Base-by-base conservation (phyloP, 2,329 filamentous ascomycete species). In the Penicillium occitanis region DNA sequence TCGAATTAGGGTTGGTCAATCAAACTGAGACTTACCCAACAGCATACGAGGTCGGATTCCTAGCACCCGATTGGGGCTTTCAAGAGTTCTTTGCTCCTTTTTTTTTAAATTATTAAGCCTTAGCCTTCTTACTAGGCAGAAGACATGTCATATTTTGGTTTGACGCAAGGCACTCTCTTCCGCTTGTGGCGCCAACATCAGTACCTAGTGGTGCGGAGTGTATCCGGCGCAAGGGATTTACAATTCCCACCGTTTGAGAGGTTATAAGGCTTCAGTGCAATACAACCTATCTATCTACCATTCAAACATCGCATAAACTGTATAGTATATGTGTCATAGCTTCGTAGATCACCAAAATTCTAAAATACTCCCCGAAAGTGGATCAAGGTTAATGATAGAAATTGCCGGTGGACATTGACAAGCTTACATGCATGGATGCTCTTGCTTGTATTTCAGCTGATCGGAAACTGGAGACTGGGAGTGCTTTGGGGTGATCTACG, bases 181-280 rank as follows among this genome's bases (percentile, higher is more conserved):
- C 46, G 46, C 33, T 28, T 62, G 46, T 57, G n/a, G 61, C 28
- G 51, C 37, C 30, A 13, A 30, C 50, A 35, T n/a, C 50, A 53
- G 13, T 14, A 51, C 2, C 25, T 6, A 37, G n/a, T 55, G 22
- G n/a, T 13, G 61, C 25, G 50, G 50, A 22, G 19, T 35, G 22
- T 19, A 25, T 58, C 62, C 62, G 62, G 62, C 62, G 62, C 51
- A 64, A 64, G 62, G 62, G 51, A 40, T 17, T 13, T 37, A 57
- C n/a, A 57, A 7, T 11, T 57, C 53, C 14, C 53, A 22, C 11
- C 33, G 11, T 19, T 37, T 37, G 53, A 57, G 13, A 57, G 53
- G 53, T 22, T 37, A 37, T 40, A 37, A 7, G 13, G 19, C 25
- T 30, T 17, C 14, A 51, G 25, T 51, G 25, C 11, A 51, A 35